Percentiles rank a stretch among this genome's conserved stretches.
Conservation (phyloP, 2,329 filamentous ascomycete genomes). For the Apiospora arundinis region DNA sequence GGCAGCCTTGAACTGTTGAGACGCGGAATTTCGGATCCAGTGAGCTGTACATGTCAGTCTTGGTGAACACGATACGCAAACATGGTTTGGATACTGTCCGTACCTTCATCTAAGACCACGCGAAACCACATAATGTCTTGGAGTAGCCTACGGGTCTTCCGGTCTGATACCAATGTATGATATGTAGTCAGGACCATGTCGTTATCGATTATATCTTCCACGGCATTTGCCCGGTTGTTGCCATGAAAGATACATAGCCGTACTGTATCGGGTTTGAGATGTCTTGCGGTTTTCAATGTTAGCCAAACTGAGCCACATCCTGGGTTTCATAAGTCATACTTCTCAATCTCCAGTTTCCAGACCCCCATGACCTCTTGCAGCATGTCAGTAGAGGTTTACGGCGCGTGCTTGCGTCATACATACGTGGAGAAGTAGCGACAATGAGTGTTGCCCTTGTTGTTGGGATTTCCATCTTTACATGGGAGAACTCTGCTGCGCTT, state of each 20-base stretch:
- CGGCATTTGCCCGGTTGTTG: background rate
- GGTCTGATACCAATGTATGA: constrained; percentile 11
- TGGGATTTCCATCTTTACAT: background rate
- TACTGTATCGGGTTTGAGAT: background rate
- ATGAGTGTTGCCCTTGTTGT: constrained; percentile 2
- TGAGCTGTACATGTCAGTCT: constrained; percentile 16
- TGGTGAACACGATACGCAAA: background rate
- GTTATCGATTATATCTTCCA: constrained; percentile 1
- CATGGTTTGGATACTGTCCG: no score
- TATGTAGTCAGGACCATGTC: constrained; percentile 24
- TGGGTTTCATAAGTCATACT: background rate
- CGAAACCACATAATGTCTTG: constrained; percentile 13
- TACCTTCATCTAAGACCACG: constrained; percentile 14
- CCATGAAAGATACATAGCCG: constrained; percentile 12
- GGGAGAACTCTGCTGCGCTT: background rate
- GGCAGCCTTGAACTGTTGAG: constrained; percentile 36
- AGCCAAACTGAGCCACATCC: background rate
- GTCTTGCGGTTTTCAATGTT: background rate
- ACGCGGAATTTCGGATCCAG: constrained; percentile 23
- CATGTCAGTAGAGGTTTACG: background rate
- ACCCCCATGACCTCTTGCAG: constrained; percentile 2
- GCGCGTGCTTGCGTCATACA: background rate
- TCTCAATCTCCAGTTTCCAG: constrained; percentile 14
- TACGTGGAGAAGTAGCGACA: background rate
- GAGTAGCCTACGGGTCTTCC: background rate